Conservation (phyloP, 139 green algal genomes). For the Auxenochlorella pyrenoidosa region DNA sequence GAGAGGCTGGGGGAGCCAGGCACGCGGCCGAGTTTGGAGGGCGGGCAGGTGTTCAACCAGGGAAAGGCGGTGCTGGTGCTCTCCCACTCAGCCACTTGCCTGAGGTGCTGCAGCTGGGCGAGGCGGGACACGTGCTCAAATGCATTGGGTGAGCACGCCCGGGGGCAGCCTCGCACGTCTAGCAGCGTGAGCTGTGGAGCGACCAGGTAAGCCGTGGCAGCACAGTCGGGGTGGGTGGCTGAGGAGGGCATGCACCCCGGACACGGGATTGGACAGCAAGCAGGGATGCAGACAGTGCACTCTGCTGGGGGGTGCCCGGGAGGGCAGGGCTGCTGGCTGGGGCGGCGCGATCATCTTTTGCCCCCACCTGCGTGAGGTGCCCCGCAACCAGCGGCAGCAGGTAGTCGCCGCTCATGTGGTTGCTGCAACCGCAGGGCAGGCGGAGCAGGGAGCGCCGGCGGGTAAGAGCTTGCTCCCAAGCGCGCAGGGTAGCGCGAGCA, state of each 20-base stretch:
- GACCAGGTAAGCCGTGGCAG: neutral
- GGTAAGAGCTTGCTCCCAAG: neutral
- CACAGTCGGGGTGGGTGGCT: too few relatives aligned
- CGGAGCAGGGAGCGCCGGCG: neutral
- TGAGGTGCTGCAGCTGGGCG: neutral
- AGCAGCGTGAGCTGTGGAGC: neutral
- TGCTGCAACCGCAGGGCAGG: neutral
- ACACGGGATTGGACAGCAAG: too few relatives aligned
- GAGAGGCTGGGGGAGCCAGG: neutral
- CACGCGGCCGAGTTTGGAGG: too few relatives aligned
- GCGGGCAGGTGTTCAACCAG: too few relatives aligned
- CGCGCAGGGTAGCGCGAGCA: neutral
- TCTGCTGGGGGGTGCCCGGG: too few relatives aligned
- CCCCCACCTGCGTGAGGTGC: neutral
- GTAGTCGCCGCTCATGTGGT: neutral
- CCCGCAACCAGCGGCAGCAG: conserved; percentile 2
- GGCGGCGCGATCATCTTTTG: too few relatives aligned
- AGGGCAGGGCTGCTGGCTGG: neutral
- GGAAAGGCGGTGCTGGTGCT: too few relatives aligned
- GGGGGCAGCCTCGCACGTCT: neutral
- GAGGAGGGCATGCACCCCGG: neutral
- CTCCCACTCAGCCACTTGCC: neutral
- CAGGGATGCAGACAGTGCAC: neutral
- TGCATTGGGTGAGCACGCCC: neutral
- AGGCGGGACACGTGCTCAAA: neutral